Base-by-base conservation (phyloP, 306 rosid species). In the Medicago truncatula region DNA sequence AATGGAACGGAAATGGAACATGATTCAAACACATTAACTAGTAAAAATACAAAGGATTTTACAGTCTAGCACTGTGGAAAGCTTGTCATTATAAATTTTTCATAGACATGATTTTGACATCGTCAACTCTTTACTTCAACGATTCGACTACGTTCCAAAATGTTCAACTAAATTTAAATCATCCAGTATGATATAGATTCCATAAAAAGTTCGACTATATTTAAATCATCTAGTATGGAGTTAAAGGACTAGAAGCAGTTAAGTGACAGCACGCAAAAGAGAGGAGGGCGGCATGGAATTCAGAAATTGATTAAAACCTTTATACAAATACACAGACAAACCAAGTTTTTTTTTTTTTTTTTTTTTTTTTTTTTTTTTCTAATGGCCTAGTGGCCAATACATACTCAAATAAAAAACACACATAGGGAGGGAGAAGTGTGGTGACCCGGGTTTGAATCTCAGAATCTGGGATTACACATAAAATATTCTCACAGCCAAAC, bases 101-200 rank as follows among this genome's bases (percentile, higher is more conserved):
- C 67, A n/a, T 7, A 39, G 7, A 61, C 46, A 28, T 61, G 47
- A 74, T 62, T 31, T 12, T 4, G 58, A 34, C 38, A 74, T 44
- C 21, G 28, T 73, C 62, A 50, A 65, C 66, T 20, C 50, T 56
- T 28, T 47, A 47, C 73, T 38, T 65, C 66, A 56, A 39, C 31
- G 4, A 25, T 66, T 53, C 57, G 56, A 53, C 59, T 25, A 47
- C 43, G 60, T 41, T 76, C 25, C 75, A 25, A 43, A 44, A 41
- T 68, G 18, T 28, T 63, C 23, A 39, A 16, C 59, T 63, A 15
- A 16, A 52, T 16, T 5, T 16, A 50, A 62, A 47, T 14, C 38
- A 46, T 70, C 52, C 1, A 43, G 11, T 67, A 56, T 39, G 43
- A 65, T 44, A 31, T 46, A 68, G 41, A 69, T 31, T 44, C 71